These are phyloP conservation scores for Talaromyces sp. DNA, from an alignment of 2,329 filamentous ascomycete genomes.

Conservation along the genomic window DNA sequence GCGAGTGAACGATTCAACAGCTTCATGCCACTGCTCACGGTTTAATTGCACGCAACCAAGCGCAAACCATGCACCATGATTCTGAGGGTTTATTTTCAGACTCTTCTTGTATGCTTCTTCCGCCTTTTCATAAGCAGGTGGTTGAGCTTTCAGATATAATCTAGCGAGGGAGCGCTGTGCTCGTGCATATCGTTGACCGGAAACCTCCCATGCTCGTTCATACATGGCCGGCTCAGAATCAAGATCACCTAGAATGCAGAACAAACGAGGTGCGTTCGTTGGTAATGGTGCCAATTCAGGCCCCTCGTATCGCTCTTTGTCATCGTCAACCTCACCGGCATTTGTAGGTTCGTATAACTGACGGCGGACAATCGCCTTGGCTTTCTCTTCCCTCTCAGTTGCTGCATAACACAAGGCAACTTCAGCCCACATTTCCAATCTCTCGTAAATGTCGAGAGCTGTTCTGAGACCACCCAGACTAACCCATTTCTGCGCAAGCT, in stretches of 20 bases:
- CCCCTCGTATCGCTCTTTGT: constrained; percentile 60
- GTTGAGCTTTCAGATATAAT: constrained; percentile 63
- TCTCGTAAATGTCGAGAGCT: constrained; percentile 92
- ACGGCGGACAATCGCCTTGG: constrained; percentile 68
- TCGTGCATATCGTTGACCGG: constrained; percentile 72
- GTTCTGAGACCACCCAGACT: constrained; percentile 80
- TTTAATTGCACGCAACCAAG: constrained; percentile 84
- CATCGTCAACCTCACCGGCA: constrained; percentile 40
- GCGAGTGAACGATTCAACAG: constrained; percentile 76
- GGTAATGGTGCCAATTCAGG: constrained; percentile 67
- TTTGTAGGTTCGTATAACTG: constrained; percentile 65
- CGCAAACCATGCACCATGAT: constrained; percentile 81
- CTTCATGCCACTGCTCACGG: constrained; percentile 69
- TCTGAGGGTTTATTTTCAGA: constrained; percentile 73
- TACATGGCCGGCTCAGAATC: constrained; percentile 72
- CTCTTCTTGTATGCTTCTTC: constrained; percentile 74
- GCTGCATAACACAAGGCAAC: constrained; percentile 83
- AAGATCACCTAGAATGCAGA: constrained; percentile 90
- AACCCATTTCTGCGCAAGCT: constrained; percentile 90
- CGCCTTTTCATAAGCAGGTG: constrained; percentile 61
- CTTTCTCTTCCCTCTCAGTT: constrained; percentile 78
- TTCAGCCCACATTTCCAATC: constrained; percentile 90
- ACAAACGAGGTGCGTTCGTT: constrained; percentile 77
- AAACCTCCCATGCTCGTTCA: constrained; percentile 82
- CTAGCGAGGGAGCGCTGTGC: constrained; percentile 86